Conservation (phyloP, 768 basidiomycete genomes). For the Suillus subaureus region DNA sequence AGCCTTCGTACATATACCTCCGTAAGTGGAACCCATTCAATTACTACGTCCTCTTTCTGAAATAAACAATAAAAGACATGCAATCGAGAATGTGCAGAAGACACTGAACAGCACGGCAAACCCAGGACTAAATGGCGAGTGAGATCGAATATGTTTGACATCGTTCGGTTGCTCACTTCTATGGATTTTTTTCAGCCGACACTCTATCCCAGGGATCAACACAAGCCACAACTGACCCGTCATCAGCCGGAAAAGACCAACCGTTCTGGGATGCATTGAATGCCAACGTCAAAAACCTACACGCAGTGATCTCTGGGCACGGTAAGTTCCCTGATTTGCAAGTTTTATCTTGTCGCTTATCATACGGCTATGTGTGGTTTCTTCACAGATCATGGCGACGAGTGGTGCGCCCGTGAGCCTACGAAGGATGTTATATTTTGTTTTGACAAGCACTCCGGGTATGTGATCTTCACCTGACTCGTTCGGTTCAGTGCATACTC, state of each 20-base stretch:
- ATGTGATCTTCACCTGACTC: slow-evolving; percentile 9
- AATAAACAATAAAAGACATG: slow-evolving; percentile 14
- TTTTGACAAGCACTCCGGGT: slow-evolving; percentile 79
- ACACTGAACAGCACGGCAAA: slow-evolving; percentile 40
- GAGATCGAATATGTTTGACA: background rate
- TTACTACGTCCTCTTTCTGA: background rate
- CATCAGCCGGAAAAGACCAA: slow-evolving; percentile 48
- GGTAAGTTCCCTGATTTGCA: slow-evolving; percentile 39
- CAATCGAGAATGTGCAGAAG: slow-evolving; percentile 37
- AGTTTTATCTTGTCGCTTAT: slow-evolving; percentile 11
- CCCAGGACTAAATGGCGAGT: slow-evolving; percentile 45
- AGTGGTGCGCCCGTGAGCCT: slow-evolving; percentile 76
- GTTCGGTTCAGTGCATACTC: background rate
- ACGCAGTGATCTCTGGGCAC: slow-evolving; percentile 71
- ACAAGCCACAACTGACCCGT: slow-evolving; percentile 49
- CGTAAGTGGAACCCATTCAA: slow-evolving; percentile 43
- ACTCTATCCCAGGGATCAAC: slow-evolving; percentile 56
- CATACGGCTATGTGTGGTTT: background rate
- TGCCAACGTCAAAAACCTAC: slow-evolving; percentile 61
- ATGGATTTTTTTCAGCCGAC: slow-evolving; percentile 46
- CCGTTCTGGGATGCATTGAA: slow-evolving; percentile 67
- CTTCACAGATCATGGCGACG: slow-evolving; percentile 68
- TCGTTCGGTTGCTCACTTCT: background rate
- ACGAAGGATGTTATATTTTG: slow-evolving; percentile 68
- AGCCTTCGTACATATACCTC: slow-evolving; percentile 78